Conservation (phyloP, 768 basidiomycete species). For the Cystobasidium tubakii region DNA sequence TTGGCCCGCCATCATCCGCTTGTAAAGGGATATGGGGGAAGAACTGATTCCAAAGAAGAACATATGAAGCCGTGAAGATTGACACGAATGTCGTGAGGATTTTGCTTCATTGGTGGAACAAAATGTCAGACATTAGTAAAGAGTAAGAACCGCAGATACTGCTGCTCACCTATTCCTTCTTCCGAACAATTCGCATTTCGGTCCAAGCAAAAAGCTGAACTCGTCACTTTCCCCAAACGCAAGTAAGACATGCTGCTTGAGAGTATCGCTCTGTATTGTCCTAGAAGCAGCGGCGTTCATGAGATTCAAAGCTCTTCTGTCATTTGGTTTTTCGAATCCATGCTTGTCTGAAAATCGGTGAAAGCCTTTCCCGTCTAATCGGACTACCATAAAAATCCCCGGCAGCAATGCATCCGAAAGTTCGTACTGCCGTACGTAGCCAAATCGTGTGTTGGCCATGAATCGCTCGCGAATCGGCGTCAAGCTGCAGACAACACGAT, state of each 20-base stretch:
- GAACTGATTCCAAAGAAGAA: conserved; percentile 74
- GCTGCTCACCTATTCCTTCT: conserved; percentile 57
- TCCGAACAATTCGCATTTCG: conserved; percentile 69
- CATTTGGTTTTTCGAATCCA: conserved; percentile 82
- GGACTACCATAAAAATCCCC: conserved; percentile 72
- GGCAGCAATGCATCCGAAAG: conserved; percentile 79
- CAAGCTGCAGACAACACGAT: too few relatives aligned
- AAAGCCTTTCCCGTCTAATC: conserved; percentile 88
- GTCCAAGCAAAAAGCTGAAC: conserved; percentile 85
- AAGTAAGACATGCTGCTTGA: conserved; percentile 56
- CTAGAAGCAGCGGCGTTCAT: conserved; percentile 85
- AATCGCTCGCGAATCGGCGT: too few relatives aligned
- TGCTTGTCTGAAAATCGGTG: conserved; percentile 86
- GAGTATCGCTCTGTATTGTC: conserved; percentile 58
- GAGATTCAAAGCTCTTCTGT: conserved; percentile 71
- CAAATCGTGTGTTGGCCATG: conserved; percentile 91
- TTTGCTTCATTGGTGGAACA: conserved; percentile 57
- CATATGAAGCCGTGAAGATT: conserved; percentile 82
- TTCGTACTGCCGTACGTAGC: conserved; percentile 84
- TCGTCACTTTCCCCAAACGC: conserved; percentile 97
- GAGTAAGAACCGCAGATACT: background rate
- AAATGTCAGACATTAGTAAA: too few relatives aligned
- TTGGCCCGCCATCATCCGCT: conserved; percentile 62
- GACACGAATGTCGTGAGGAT: conserved; percentile 77
- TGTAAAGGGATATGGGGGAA: conserved; percentile 66